These are phyloP conservation scores for Amborella trichopoda DNA, from an alignment of 164 flowering plant species.

Conservation along the genomic window DNA sequence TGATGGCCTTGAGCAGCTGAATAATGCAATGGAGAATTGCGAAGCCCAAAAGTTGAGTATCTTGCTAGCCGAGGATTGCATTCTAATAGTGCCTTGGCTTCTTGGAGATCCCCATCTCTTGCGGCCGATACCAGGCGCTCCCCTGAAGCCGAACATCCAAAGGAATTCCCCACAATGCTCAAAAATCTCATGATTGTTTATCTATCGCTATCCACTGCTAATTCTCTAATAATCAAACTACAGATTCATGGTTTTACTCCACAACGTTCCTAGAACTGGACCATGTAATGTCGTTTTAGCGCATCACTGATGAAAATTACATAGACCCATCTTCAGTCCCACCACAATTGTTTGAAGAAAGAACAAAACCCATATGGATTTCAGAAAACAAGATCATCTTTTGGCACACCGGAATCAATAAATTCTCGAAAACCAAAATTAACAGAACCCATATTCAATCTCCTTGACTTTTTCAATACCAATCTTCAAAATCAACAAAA, in stretches of 20 bases:
- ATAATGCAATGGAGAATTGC: conserved; percentile 93
- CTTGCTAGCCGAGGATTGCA: conserved; percentile 83
- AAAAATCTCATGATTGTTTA: conserved; percentile 46
- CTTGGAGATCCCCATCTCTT: conserved; percentile 92
- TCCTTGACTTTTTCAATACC: conserved; percentile 1
- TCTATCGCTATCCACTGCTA: too few species aligned
- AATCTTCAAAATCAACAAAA: too few species aligned
- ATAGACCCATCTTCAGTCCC: too few species aligned
- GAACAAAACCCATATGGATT: too few species aligned
- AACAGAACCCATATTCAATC: not conserved
- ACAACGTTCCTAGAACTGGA: too few species aligned
- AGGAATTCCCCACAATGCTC: conserved; percentile 73
- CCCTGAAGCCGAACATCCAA: conserved; percentile 96
- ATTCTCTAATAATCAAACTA: too few species aligned
- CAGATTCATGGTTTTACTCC: too few species aligned
- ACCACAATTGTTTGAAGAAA: too few species aligned
- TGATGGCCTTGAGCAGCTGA: conserved; percentile 95
- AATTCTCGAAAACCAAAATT: not conserved
- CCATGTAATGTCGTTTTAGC: too few species aligned
- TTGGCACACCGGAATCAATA: too few species aligned
- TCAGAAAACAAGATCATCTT: too few species aligned
- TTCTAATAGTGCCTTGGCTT: conserved; percentile 84
- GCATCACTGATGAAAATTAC: too few species aligned
- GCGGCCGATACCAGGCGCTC: conserved; percentile 96
- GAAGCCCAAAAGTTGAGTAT: conserved; percentile 89